Conservation (phyloP, 495 filamentous ascomycete genomes). For the Bacidia rubella region DNA sequence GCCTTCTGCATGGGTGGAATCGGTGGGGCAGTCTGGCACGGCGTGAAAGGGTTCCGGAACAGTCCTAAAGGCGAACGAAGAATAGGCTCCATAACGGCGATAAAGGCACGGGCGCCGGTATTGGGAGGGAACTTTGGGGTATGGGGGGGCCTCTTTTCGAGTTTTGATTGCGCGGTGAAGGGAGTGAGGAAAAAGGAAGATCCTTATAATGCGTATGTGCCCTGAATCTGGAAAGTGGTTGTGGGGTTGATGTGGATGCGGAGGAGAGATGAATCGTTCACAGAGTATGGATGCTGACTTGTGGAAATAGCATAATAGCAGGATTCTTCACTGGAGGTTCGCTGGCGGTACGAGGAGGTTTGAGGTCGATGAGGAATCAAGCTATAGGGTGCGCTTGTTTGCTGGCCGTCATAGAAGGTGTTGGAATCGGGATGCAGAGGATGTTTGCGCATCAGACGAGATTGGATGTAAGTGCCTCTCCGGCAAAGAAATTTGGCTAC, state of each 20-base stretch:
- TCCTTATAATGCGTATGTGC: slow-evolving; percentile 90
- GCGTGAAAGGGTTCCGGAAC: slow-evolving; percentile 48
- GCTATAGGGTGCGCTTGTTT: slow-evolving; percentile 92
- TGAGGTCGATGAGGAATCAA: slow-evolving; percentile 77
- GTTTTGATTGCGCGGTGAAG: slow-evolving; percentile 96
- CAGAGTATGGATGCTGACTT: too few species aligned
- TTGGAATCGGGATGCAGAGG: slow-evolving; percentile 91
- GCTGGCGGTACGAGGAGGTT: slow-evolving; percentile 78
- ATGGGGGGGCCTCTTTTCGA: slow-evolving; percentile 91
- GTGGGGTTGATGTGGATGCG: too few species aligned
- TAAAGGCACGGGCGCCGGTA: slow-evolving; percentile 92
- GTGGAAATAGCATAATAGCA: too few species aligned
- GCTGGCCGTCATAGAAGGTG: slow-evolving; percentile 91
- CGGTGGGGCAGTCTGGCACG: slow-evolving; percentile 94
- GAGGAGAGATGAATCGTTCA: too few species aligned
- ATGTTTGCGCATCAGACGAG: slow-evolving; percentile 89
- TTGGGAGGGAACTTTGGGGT: slow-evolving; percentile 95
- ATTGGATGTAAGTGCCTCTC: slow-evolving; percentile 48
- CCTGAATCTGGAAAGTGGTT: too few species aligned
- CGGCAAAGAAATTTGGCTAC: neutral
- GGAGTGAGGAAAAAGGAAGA: slow-evolving; percentile 93
- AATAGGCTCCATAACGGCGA: slow-evolving; percentile 90
- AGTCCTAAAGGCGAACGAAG: slow-evolving; percentile 77
- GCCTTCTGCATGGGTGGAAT: slow-evolving; percentile 95
- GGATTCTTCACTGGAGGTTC: slow-evolving; percentile 95